These are phyloP conservation scores for Neurospora sp. DNA, from an alignment of 495 filamentous ascomycete species.

Conservation along the genomic window DNA sequence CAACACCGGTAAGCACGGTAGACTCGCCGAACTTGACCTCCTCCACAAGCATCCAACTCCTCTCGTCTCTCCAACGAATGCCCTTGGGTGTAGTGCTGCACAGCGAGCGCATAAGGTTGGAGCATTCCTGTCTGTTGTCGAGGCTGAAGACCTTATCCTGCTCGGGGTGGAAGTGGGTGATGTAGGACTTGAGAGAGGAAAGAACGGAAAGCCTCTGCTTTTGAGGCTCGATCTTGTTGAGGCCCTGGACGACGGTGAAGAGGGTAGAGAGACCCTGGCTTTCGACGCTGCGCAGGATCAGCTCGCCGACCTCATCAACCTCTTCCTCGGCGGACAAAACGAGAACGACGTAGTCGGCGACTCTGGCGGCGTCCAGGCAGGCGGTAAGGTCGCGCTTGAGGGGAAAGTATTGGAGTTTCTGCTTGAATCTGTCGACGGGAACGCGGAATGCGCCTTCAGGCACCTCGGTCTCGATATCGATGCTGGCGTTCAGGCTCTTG, in stretches of 20 bases:
- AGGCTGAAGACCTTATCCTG: slow-evolving; percentile 80
- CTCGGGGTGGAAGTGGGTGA: slow-evolving; percentile 83
- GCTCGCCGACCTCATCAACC: slow-evolving; percentile 71
- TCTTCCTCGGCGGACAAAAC: slow-evolving; percentile 71
- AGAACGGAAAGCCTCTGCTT: slow-evolving; percentile 69
- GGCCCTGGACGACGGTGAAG: slow-evolving; percentile 65
- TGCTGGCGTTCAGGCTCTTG: slow-evolving; percentile 56
- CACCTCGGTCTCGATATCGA: slow-evolving; percentile 68
- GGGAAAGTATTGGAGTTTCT: slow-evolving; percentile 76
- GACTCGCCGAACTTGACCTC: slow-evolving; percentile 58
- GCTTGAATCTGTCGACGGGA: slow-evolving; percentile 80
- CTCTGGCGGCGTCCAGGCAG: slow-evolving; percentile 73
- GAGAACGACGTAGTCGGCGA: slow-evolving; percentile 83
- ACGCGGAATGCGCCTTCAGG: slow-evolving; percentile 47
- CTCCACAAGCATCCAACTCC: slow-evolving; percentile 90
- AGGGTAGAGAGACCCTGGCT: slow-evolving; percentile 87
- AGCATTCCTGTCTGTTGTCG: slow-evolving; percentile 77
- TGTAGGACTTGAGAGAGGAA: slow-evolving; percentile 75
- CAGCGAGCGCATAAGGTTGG: slow-evolving; percentile 77
- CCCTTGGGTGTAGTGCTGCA: slow-evolving; percentile 89
- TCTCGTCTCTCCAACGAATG: slow-evolving; percentile 81
- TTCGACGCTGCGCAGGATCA: slow-evolving; percentile 75
- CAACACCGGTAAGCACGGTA: slow-evolving; percentile 72
- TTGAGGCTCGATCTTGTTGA: slow-evolving; percentile 64
- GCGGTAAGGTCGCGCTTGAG: slow-evolving; percentile 59